Base-by-base conservation (phyloP, 75 land plant genomes). In the Larix kaempferi region DNA sequence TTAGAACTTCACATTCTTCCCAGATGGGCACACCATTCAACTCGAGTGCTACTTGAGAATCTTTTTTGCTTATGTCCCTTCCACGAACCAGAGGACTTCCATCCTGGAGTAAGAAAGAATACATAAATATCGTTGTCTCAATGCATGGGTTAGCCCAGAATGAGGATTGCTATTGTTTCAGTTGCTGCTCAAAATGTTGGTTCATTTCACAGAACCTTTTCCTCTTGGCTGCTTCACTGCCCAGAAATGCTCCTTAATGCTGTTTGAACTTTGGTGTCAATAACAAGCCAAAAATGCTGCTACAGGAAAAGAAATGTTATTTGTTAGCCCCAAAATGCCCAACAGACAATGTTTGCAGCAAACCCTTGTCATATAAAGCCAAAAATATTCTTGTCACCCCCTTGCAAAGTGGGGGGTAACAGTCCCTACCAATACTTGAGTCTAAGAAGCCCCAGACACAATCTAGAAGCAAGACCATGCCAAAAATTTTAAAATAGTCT, bases 121-220 rank as follows among this genome's bases (percentile, higher is more conserved):
- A 65, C 99, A 96, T 15, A 54, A 71, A 63, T 89, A 96, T 52
- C 85, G 74, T 71, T 89, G 86, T 78, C 77, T 86, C 77, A 91
- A 96, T 0, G 91, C 99, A 78, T 78, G 54, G 1, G 90, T 88
- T 77, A 96, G 79, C 75, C 99, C 94, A 54, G 99, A 98, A 82
- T 94, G 99, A 74, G 57, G 94, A 35, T 82, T 87, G 85, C 21
- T 88, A 37, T 54, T 81, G 85, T 96, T 64, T 92, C 99, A 86
- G 94, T 94, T 1, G 1, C 33, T 29, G 33, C 33, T 29, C 33
- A 29, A 29, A 29, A 29, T 29, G 33, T 1, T 29, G 33, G 33
- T 29, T 29, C 33, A 29, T 29, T 29, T 29, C 33, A 29, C 33
- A 29, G 33, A 29, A 29, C 33, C 33, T 29, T 29, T 29, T 29